phyloP scores from a whole-genome alignment of 441 rosid genomes.

The Erodium trifolium region DNA sequence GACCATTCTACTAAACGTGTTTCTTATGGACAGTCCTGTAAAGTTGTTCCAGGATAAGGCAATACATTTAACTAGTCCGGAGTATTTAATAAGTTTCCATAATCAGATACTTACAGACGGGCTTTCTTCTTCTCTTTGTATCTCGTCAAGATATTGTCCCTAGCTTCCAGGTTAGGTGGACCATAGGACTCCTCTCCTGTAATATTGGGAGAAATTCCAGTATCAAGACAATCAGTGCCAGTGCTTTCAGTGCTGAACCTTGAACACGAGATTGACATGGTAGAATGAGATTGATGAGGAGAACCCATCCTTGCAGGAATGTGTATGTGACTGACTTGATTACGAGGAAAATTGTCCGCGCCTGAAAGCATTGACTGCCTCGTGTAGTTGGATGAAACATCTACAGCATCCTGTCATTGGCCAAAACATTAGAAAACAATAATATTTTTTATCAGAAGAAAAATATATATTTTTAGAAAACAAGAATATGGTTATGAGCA shows the following conservation, averaged over 20 bases:
- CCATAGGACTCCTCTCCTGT: constrained; percentile 25
- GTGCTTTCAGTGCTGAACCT: constrained; percentile 25
- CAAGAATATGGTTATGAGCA: background rate
- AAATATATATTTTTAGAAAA: too few relatives aligned
- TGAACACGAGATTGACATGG: constrained; percentile 40
- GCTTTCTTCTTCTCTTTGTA: constrained; percentile 57
- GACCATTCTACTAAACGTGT: too few relatives aligned
- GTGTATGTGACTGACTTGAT: constrained; percentile 14
- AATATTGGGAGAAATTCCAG: constrained; percentile 25
- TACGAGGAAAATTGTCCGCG: constrained; percentile 15
- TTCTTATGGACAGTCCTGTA: too few relatives aligned
- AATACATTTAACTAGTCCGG: too few relatives aligned
- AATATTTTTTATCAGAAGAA: too few relatives aligned
- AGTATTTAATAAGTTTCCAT: background rate
- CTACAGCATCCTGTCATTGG: constrained; percentile 23
- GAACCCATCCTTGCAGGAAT: constrained; percentile 15
- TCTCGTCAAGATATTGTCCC: constrained; percentile 38
- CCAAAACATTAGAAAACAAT: background rate
- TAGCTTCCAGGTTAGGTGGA: constrained; percentile 26
- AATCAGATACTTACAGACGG: constrained; percentile 32
- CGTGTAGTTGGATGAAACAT: constrained; percentile 18
- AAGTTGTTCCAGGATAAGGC: too few relatives aligned
- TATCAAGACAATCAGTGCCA: constrained; percentile 25
- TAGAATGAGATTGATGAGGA: constrained; percentile 33
- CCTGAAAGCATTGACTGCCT: constrained; percentile 16